Evolutionary conservation across 192 early-diverging fungal genomes (phyloP).

Genomic region (Coemansia sp.): DNA sequence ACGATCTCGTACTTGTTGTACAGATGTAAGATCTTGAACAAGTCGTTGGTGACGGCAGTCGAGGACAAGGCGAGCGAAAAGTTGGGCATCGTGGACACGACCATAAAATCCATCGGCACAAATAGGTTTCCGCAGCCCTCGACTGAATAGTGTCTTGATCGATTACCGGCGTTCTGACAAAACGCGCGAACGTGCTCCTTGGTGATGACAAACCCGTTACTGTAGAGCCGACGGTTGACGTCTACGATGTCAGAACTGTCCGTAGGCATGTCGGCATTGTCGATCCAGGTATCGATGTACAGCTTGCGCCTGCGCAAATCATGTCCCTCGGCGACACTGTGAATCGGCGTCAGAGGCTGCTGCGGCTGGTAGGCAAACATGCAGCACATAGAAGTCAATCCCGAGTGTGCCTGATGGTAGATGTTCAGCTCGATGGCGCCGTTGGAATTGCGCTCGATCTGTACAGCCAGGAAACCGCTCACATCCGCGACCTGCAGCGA

Average conservation of each 20-base stretch:
- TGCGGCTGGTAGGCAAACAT: conserved; percentile 12
- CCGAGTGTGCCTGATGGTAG: conserved; percentile 47
- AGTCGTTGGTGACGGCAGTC: conserved; percentile 79
- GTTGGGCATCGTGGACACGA: conserved; percentile 77
- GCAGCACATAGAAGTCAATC: conserved; percentile 21
- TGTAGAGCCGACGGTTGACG: background rate
- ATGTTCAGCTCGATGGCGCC: conserved; percentile 39
- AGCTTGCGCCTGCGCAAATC: background rate
- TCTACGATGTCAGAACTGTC: background rate
- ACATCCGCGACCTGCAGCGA: conserved; percentile 50
- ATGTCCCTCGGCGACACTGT: background rate
- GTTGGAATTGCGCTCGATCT: background rate
- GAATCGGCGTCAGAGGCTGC: conserved; percentile 13
- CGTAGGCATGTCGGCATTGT: conserved; percentile 1
- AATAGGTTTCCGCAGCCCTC: conserved; percentile 55
- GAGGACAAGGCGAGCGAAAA: conserved; percentile 62
- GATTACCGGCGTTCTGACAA: conserved; percentile 72
- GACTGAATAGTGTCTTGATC: conserved; percentile 49
- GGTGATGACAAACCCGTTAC: conserved; percentile 25
- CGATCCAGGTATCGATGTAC: conserved; percentile 9
- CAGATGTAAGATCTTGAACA: conserved; percentile 87
- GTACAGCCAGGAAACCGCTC: background rate
- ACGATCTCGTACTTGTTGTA: conserved; percentile 81
- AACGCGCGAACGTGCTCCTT: conserved; percentile 86
- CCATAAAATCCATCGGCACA: conserved; percentile 90